Percentiles rank a stretch among this genome's conserved stretches.
These are phyloP conservation scores for Naganishia vishniacii DNA, from an alignment of 768 basidiomycete genomes.

Conservation along the genomic window DNA sequence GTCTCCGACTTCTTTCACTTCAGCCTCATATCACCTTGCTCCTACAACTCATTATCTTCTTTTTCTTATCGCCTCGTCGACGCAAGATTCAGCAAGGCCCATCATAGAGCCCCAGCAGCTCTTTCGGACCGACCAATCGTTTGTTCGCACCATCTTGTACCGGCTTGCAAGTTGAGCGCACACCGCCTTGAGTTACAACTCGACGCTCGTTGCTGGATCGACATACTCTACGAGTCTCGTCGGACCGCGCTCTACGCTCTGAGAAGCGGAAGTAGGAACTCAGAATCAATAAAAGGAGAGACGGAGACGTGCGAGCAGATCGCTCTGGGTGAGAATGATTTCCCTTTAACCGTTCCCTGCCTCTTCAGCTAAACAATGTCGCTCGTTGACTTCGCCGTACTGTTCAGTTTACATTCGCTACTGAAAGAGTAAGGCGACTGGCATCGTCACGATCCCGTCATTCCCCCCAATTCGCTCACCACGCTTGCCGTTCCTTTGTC, in stretches of 20 bases:
- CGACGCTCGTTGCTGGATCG: conserved; percentile 7
- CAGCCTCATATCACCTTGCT: not conserved
- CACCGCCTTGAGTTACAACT: not conserved
- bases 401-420: not conserved
- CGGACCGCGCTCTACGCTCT: not conserved
- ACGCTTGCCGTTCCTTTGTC: conserved; percentile 2
- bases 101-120: not conserved
- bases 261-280: not conserved
- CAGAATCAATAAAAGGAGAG: too few relatives aligned
- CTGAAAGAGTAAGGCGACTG: not conserved
- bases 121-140: not conserved
- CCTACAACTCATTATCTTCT: not conserved
- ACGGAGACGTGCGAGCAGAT: not conserved
- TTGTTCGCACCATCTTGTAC: conserved; percentile 14
- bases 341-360: not conserved
- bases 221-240: not conserved
- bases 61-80: not conserved
- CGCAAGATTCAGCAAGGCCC: not conserved
- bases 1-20: not conserved
- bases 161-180: conserved; percentile 13
- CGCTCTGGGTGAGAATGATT: not conserved
- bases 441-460: not conserved
- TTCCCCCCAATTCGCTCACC: not conserved
- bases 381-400: not conserved
- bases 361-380: not conserved